phyloP scores from a whole-genome alignment of 768 basidiomycete genomes.

The Leccinum ochraceum region DNA sequence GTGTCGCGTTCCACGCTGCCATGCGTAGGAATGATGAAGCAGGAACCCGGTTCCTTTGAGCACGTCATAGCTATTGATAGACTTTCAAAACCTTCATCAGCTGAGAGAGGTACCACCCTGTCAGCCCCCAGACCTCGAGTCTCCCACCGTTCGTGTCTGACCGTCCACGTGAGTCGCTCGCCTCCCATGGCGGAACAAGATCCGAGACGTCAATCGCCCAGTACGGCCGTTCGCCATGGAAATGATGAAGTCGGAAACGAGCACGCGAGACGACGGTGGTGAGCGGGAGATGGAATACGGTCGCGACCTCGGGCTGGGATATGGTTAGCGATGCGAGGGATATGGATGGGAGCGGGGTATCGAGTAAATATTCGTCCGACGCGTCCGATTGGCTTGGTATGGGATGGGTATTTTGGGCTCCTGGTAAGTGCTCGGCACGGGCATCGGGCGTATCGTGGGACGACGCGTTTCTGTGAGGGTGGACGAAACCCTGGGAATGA shows the following conservation, averaged over 20 bases:
- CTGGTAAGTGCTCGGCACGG: not conserved
- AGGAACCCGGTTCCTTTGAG: no score
- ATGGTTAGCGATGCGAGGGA: slow-evolving; percentile 50
- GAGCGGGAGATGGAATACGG: slow-evolving; percentile 72
- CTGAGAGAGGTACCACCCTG: slow-evolving; percentile 76
- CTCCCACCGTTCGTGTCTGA: slow-evolving; percentile 47
- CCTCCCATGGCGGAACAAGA: slow-evolving; percentile 37
- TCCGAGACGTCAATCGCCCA: slow-evolving; percentile 71
- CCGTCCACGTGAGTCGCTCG: slow-evolving; percentile 34
- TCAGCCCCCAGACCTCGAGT: slow-evolving; percentile 77
- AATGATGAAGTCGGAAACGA: slow-evolving; percentile 52
- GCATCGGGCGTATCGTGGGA: slow-evolving; percentile 1
- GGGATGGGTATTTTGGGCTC: not conserved
- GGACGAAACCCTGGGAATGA: slow-evolving; percentile 41
- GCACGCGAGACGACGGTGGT: slow-evolving; percentile 45
- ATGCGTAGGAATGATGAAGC: no score
- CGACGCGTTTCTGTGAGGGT: not conserved
- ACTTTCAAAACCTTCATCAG: slow-evolving; percentile 58
- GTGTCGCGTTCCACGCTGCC: slow-evolving; percentile 22
- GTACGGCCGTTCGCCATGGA: slow-evolving; percentile 57
- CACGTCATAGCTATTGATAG: slow-evolving; percentile 36
- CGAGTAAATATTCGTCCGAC: slow-evolving; percentile 9
- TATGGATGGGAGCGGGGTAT: slow-evolving; percentile 61
- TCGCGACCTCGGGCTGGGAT: slow-evolving; percentile 65
- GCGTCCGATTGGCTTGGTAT: not conserved